Evolutionary conservation across 176 grass and related monocot species (phyloP).

Genomic region (Pontederia crassipes): DNA sequence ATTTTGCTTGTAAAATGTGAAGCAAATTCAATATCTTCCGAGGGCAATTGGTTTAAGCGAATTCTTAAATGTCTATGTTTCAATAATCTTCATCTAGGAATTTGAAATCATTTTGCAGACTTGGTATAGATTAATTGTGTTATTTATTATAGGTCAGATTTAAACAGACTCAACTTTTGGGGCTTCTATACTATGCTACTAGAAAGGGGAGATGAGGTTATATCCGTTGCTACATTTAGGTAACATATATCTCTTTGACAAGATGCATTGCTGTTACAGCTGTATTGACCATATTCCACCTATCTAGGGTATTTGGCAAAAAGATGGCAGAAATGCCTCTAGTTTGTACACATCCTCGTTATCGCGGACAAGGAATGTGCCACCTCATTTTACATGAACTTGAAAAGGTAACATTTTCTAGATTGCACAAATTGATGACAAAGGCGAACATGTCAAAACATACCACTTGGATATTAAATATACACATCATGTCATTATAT

Average conservation of each 20-base stretch:
- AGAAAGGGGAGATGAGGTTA: slow-evolving; percentile 3
- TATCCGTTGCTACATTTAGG: slow-evolving; percentile 16
- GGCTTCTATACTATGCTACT: slow-evolving; percentile 16
- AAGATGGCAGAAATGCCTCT: slow-evolving; percentile 17
- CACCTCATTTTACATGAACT: slow-evolving; percentile 12
- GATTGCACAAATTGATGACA: not conserved
- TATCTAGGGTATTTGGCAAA: slow-evolving; percentile 1
- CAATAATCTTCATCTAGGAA: too few relatives aligned
- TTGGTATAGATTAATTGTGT: not conserved
- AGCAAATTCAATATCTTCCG: too few relatives aligned
- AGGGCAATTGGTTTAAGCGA: too few relatives aligned
- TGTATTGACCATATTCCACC: not conserved
- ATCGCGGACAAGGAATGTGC: slow-evolving; percentile 19
- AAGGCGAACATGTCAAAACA: too few relatives aligned
- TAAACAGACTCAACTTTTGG: slow-evolving; percentile 14
- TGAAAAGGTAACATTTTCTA: slow-evolving; percentile 11
- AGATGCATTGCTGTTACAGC: not conserved
- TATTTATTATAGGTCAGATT: slow-evolving; percentile 2
- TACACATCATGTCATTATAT: too few relatives aligned
- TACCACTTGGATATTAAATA: too few relatives aligned
- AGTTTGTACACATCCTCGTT: not conserved
- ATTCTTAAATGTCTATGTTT: too few relatives aligned
- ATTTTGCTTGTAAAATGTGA: too few relatives aligned
- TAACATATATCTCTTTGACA: not conserved
- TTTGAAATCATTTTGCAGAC: not conserved